These are phyloP conservation scores for Leucocoprinus leucothites DNA, from an alignment of 768 basidiomycete species.

Conservation along the genomic window DNA sequence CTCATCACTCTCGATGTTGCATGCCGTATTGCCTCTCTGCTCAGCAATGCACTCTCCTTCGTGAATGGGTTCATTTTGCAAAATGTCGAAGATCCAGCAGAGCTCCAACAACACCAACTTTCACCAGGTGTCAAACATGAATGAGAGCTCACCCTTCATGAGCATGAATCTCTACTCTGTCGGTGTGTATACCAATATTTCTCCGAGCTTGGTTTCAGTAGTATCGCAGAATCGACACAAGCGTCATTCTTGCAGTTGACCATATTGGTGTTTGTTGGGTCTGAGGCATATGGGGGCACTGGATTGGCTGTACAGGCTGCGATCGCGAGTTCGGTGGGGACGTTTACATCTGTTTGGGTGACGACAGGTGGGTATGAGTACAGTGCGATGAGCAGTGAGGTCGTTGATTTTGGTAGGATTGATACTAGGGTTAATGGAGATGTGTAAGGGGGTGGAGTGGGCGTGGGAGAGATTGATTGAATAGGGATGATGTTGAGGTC, in stretches of 20 bases:
- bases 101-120: conserved; percentile 30
- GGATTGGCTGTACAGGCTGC: conserved; percentile 87
- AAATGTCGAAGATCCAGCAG: conserved; percentile 58
- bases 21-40: conserved; percentile 78
- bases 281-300: conserved; percentile 53
- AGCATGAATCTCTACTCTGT: conserved; percentile 80
- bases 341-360: conserved; percentile 85
- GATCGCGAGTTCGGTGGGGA: conserved; percentile 81
- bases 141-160: conserved; percentile 60
- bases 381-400: conserved; percentile 74
- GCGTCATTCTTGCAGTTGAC: conserved; percentile 75
- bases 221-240: conserved; percentile 83
- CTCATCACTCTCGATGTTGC: conserved; percentile 90
- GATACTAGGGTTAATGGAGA: conserved; percentile 30
- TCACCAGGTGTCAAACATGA: conserved; percentile 23
- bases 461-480: conserved; percentile 47
- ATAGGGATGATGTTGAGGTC: conserved; percentile 78
- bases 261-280: conserved; percentile 79
- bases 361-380: conserved; percentile 87
- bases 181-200: conserved; percentile 90
- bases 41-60: conserved; percentile 89
- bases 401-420: conserved; percentile 41
- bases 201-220: conserved; percentile 71
- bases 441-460: conserved; percentile 52
- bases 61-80: conserved; percentile 78